Base-by-base conservation (phyloP, 139 green algal genomes). In the Yamagishiella unicocca region DNA sequence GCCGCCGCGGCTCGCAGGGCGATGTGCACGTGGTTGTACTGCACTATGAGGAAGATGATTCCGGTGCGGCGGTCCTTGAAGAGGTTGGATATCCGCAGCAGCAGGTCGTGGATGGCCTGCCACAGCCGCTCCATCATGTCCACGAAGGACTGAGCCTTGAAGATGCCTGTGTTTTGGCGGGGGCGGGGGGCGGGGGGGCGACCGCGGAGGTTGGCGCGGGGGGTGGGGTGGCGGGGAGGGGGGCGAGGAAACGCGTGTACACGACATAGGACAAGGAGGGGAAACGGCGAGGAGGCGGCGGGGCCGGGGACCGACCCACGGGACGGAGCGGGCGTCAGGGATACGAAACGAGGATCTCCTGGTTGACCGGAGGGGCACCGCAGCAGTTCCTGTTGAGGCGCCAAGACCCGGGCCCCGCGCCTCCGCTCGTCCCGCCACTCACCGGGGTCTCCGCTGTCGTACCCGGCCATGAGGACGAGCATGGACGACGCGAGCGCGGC, bases 31-130 rank as follows among this genome's bases (percentile, higher is more conserved):
- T 98, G 93, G 83, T 91, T 90, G 84, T 98, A 98, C 90, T 99
- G 99, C 83, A 94, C 92, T 71, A 99, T 96, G 42, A 99, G 94
- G 92, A 99, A 99, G 54, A 99, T 94, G 70, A 96, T 98, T 82
- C 96, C 76, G 1, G 83, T 81, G 25, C 85, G 85, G 70, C 88
- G 80, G 81, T 94, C 92, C 64, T 91, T 89, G 84, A 94, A 95
- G 82, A 94, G 83, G 89, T 94, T 95, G 88, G 72, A 88, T 87
- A 94, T 93, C 29, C 92, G 87, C 89, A 95, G 88, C 90, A 95
- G 82, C 83, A 93, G 85, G 89, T 93, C 91, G 83, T 91, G 93
- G 17, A 95, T 91, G 66, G 85, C 66, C 22, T 90, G 86, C 90
- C 93, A 95, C 55, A 93, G 75, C n/a, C 92, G 89, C 54, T 93